A percentile compares a stretch with the other conserved stretches of the same genome.
phyloP scores from a whole-genome alignment of 2,329 filamentous ascomycete species.

The Zymoseptoria pseudotritici region DNA sequence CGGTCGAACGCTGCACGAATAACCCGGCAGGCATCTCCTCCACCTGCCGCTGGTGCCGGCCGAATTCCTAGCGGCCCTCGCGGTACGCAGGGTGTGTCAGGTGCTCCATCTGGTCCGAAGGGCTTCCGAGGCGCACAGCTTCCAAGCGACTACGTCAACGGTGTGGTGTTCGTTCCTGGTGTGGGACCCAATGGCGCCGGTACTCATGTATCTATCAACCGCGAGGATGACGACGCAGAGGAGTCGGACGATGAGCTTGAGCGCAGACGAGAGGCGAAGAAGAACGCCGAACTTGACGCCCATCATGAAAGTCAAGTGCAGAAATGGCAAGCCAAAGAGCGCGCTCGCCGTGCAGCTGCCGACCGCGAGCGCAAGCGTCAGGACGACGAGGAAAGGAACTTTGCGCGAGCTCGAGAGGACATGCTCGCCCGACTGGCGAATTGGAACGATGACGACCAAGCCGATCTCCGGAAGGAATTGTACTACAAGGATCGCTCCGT shows the following conservation, averaged over 20 bases:
- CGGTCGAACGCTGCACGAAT: conserved; percentile 58
- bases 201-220: conserved; percentile 43
- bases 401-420: conserved; percentile 56
- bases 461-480: conserved; percentile 69
- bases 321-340: conserved; percentile 84
- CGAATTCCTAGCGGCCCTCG: conserved; percentile 70
- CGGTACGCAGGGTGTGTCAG: conserved; percentile 54
- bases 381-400: conserved; percentile 61
- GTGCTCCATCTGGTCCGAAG: conserved; percentile 68
- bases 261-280: conserved; percentile 61
- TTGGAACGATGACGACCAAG: conserved; percentile 90
- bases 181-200: conserved; percentile 46
- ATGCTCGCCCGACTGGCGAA: conserved; percentile 64
- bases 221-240: conserved; percentile 79
- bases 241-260: conserved; percentile 83
- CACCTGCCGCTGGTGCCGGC: conserved; percentile 57
- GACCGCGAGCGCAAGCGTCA: conserved; percentile 79
- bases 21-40: conserved; percentile 66
- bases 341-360: conserved; percentile 72
- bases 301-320: conserved; percentile 77
- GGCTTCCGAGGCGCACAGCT: conserved; percentile 52
- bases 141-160: conserved; percentile 66
- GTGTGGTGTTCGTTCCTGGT: conserved; percentile 72
- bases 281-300: conserved; percentile 69
- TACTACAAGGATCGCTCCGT: conserved; percentile 83